A percentile compares a stretch with the other conserved stretches of the same genome.
Conservation (phyloP, 202 grass and related monocot species). For the Carex sylvatica region DNA sequence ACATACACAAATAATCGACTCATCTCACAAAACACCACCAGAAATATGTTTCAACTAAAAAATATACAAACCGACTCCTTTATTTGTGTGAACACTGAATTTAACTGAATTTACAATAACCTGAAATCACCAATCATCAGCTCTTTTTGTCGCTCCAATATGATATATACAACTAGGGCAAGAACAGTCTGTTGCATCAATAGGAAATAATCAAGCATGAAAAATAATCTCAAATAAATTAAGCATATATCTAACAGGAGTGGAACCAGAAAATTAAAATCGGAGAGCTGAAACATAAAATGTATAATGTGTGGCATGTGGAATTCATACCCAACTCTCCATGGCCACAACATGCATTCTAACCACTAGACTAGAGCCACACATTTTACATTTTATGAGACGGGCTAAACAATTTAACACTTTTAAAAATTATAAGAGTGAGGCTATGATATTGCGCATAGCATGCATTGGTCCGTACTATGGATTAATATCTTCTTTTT, state of each 20-base stretch:
- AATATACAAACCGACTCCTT: background rate
- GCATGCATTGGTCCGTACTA: too few species aligned
- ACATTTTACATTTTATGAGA: too few species aligned
- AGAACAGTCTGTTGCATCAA: slow-evolving; percentile 51
- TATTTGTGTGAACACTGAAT: background rate
- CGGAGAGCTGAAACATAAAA: too few species aligned
- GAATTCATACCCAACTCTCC: background rate
- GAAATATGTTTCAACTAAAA: too few species aligned
- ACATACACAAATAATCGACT: background rate
- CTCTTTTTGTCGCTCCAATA: slow-evolving; percentile 33
- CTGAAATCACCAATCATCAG: slow-evolving; percentile 32
- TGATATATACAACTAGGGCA: slow-evolving; percentile 19
- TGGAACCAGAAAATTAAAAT: too few species aligned
- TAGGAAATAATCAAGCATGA: background rate
- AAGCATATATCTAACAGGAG: background rate
- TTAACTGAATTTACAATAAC: background rate
- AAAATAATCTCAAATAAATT: slow-evolving; percentile 11
- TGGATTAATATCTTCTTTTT: too few species aligned
- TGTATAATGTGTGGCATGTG: too few species aligned
- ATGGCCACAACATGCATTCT: background rate
- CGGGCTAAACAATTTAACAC: too few species aligned
- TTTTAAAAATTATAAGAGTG: too few species aligned
- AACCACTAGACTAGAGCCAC: background rate
- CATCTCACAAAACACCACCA: background rate
- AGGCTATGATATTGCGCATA: too few species aligned